Base-by-base conservation (phyloP, 2,329 filamentous ascomycete species). In the Meredithiella fracta region DNA sequence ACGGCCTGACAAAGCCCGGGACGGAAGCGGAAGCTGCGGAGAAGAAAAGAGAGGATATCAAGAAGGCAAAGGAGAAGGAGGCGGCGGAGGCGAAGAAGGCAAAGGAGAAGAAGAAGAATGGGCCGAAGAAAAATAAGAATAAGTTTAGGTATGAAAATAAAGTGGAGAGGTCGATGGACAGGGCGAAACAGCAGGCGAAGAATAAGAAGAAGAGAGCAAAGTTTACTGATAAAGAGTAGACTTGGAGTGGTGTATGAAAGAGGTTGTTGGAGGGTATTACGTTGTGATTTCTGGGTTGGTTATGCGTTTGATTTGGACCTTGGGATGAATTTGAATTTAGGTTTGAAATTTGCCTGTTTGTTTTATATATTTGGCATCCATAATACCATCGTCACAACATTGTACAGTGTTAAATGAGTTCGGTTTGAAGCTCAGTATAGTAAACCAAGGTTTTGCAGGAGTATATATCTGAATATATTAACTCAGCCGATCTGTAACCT, bases 91-190 rank as follows among this genome's bases (percentile, higher is more conserved):
- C 55, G 38, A 47, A 38, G n/a, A 60, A 62, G 8, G 58, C 60
- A 15, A 63, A 63, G 63, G 69, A 71, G 54, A 63, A 73, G 63
- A 90, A 88, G 70, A 59, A 59, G 38, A 47, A 38, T 23, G 56
- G 57, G 57, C 57, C 57, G 15, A 59, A 56, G 51, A 59, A 59
- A 51, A 87, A 85, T 72, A 90, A 85, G 71, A 94, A 90, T 69
- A 87, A 90, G 69, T 97, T 97, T 66, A 80, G 87, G 60, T 98
- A 98, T 68, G 88, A 97, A 71, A 85, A 77, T 60, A 95, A 94
- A 71, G 71, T 81, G 31, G 91, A 96, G 63, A 78, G 92, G 64
- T 85, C 87, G 67, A 70, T 90, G 63, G 79, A 80, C 51, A 71
- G 78, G 61, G 80, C 77, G 64, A 94, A 86, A 67, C 77, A 79